Evolutionary conservation across 2,329 filamentous ascomycete genomes (phyloP), one percentile per base, ranked within the genome.

Genomic region (Aspergillus sergii): DNA sequence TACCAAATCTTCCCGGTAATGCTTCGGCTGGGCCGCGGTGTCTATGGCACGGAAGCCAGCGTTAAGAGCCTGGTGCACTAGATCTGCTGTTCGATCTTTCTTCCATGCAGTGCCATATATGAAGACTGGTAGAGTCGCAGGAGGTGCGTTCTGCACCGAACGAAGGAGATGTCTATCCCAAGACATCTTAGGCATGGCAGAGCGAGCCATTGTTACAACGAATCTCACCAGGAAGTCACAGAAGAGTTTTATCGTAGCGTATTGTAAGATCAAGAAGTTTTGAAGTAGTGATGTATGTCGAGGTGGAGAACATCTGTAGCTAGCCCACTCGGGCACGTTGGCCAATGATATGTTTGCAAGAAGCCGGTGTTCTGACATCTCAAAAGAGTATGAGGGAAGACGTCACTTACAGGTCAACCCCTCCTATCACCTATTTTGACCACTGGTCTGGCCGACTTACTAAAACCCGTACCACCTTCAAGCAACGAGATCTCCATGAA

Each of bases 91-190:
- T 21, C 79, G 79, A 1, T 89, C 87, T 71, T 90, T 89, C 76
- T 95, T 95, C 91, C 92, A 94, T n/a, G 92, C 92, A 2, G 92
- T 94, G 58, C 92, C 92, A 75, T 95, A 95, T 66, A 95, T 79
- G 66, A 87, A 83, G 4, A 78, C 72, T 4, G 81, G 81, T 51
- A 80, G 75, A n/a, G 67, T 64, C 16, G 71, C 67, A 34, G 70
- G 63, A 16, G 62, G 65, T 21, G 69, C 70, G 34, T 69, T 66
- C 32, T 67, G 71, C 30, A 67, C 66, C 16, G 71, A 65, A 36
- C 71, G 73, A 51, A 77, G 65, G 55, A 68, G 64, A 51, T 75
- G 72, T 50, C 62, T 71, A 61, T 76, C 73, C 74, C 74, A 72
- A n/a, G 71, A 73, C 68, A 75, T 68, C 34, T 70, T 74, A 43